Evolutionary conservation across 1,284 basidiomycete genomes (phyloP), one percentile per base, ranked within the genome.

Genomic region (Rugosomyces carneus): DNA sequence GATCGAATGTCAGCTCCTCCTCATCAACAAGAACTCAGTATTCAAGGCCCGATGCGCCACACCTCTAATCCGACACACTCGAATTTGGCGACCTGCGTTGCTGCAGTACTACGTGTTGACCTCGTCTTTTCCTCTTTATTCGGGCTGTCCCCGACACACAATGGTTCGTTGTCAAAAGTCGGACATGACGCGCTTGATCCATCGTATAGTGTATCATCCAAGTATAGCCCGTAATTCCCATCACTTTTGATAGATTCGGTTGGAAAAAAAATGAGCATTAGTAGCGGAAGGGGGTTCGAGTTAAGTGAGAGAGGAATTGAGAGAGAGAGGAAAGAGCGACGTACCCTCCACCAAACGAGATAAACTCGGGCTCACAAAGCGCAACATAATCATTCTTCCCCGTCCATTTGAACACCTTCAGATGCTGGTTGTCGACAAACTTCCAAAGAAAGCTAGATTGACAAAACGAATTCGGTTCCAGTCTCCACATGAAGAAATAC

Each of bases 321-420:
- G 19, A 5, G 5, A 16, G 11, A 11, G 31, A n/a, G n/a, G n/a
- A n/a, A n/a, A n/a, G n/a, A n/a, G n/a, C n/a, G 2, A 72, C 87
- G 53, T 54, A 92, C 91, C 93, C 92, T 56, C 93, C 93, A 5
- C 93, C 93, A 59, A 95, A 90, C 0, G 89, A 92, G 52, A 94
- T 73, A 57, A 82, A 89, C 34, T 78, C 74, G 0, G 76, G 67
- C 54, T 93, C 90, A 62, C 91, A 92, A 2, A 96, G 71, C 16
- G 90, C 83, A 46, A 96, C 85, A 59, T 97, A 98, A 49, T 88
- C 85, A 61, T 98, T 98, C 61, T 70, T 78, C 0, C 92, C 93
- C 1, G 94, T 94, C 85, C 92, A 94, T 36, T 76, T 81, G 71
- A 80, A 97, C 20, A 89, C 73, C 15, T 76, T 66, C 35, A 91